Evolutionary conservation across 345 rosid genomes (phyloP).

Genomic region (Eucalyptus pauciflora): DNA sequence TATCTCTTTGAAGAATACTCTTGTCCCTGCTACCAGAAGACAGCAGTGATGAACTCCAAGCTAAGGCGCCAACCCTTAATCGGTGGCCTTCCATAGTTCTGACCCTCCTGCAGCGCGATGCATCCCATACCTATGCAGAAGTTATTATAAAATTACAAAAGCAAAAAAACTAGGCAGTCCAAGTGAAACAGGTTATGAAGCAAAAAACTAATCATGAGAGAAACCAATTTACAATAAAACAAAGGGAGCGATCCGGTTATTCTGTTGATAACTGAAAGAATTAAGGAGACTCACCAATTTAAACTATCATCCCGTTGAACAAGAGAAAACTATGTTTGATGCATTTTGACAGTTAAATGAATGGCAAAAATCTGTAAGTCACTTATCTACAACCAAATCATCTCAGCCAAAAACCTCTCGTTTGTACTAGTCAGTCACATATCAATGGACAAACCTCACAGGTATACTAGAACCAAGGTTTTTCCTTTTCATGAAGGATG

Average conservation of each 20-base stretch:
- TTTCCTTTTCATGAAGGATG: neutral
- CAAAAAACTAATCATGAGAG: neutral
- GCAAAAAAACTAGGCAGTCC: neutral
- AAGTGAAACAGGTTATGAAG: neutral
- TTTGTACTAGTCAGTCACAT: neutral
- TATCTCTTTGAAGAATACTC: constrained; percentile 85
- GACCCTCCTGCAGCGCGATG: constrained; percentile 58
- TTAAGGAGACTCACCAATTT: neutral
- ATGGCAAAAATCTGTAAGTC: neutral
- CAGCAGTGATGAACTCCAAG: constrained; percentile 81
- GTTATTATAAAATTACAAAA: neutral
- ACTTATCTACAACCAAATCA: neutral
- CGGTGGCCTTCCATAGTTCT: constrained; percentile 99
- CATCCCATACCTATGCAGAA: constrained; percentile 78
- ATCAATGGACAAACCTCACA: neutral
- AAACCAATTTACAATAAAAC: neutral
- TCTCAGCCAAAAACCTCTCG: neutral
- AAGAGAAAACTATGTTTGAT: neutral
- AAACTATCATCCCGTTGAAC: neutral
- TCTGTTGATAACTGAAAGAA: neutral
- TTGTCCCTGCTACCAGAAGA: constrained; percentile 99
- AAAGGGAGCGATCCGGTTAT: neutral
- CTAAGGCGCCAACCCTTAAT: constrained; percentile 83
- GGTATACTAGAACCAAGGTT: neutral
- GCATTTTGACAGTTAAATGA: neutral